Percentiles rank a stretch among this genome's conserved stretches.
Evolutionary conservation across 768 basidiomycete species (phyloP).

Genomic region (Lyophyllum semitale): DNA sequence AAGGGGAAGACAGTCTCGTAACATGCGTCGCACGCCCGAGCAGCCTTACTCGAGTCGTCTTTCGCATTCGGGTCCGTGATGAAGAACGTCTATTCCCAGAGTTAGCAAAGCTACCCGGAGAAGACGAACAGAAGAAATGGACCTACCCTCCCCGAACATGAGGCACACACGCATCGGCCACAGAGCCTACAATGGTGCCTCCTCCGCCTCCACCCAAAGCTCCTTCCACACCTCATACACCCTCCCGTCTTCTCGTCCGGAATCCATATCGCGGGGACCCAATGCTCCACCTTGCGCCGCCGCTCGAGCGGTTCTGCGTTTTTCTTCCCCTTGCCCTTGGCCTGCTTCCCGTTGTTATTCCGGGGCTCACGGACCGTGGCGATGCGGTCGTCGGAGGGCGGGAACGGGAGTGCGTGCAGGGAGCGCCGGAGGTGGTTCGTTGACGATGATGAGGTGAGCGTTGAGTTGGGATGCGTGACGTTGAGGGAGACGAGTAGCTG

Average conservation of each 20-base stretch:
- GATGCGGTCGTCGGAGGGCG: constrained; percentile 51
- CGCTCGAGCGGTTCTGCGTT: constrained; percentile 29
- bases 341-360: constrained; percentile 17
- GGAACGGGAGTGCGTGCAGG: constrained; percentile 73
- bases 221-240: constrained; percentile 82
- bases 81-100: constrained; percentile 72
- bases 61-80: constrained; percentile 60
- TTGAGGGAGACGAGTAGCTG: constrained; percentile 72
- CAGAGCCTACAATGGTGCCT: constrained; percentile 88
- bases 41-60: constrained; percentile 50
- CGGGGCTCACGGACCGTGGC: constrained; percentile 26
- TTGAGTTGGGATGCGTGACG: constrained; percentile 75
- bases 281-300: constrained; percentile 69
- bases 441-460: constrained; percentile 75
- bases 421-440: constrained; percentile 74
- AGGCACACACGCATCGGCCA: constrained; percentile 83
- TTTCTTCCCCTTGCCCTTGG: constrained; percentile 19
- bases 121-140: neutral
- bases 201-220: constrained; percentile 78
- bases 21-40: constrained; percentile 84
- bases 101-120: neutral
- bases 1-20: constrained; percentile 85
- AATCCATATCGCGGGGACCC: constrained; percentile 91
- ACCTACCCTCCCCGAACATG: constrained; percentile 76
- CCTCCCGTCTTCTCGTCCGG: constrained; percentile 81